Evolutionary conservation across 192 early-diverging fungal species (phyloP).

Genomic region (Rhizophlyctis rosea): DNA sequence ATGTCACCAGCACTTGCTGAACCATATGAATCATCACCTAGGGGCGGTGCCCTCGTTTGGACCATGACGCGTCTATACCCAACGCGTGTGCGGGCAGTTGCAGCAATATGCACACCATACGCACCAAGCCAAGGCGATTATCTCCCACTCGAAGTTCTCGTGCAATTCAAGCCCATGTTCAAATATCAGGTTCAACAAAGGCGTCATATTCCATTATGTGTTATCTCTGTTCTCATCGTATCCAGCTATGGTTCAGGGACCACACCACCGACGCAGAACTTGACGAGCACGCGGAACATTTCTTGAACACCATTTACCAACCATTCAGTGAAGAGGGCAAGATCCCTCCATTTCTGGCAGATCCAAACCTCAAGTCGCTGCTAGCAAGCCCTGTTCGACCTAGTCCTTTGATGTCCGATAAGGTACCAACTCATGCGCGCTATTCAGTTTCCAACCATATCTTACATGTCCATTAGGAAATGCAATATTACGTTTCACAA

Average conservation of each 20-base stretch:
- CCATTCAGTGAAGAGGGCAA: background rate
- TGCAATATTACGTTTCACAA: constrained; percentile 52
- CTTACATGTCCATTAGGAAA: constrained; percentile 37
- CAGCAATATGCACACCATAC: constrained; percentile 55
- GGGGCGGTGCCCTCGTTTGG: constrained; percentile 52
- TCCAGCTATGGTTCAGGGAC: constrained; percentile 19
- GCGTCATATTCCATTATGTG: background rate
- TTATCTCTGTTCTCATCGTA: constrained; percentile 11
- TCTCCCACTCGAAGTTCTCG: constrained; percentile 42
- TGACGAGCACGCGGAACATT: constrained; percentile 28
- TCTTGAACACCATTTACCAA: constrained; percentile 35
- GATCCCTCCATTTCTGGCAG: background rate
- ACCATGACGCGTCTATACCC: constrained; percentile 56
- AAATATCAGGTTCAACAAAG: constrained; percentile 43
- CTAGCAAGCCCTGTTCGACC: constrained; percentile 12
- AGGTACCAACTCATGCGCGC: too few species aligned
- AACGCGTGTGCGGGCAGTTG: constrained; percentile 52
- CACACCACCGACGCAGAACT: constrained; percentile 44
- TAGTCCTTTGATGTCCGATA: constrained; percentile 7
- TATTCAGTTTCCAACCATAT: too few species aligned
- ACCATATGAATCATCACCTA: constrained; percentile 1
- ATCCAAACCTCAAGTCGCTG: constrained; percentile 8
- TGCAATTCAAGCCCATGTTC: constrained; percentile 46
- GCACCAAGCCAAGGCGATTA: constrained; percentile 29
- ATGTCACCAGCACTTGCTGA: background rate